Evolutionary conservation across 805 yeast genomes (phyloP), one percentile per base, ranked within the genome.

Genomic region (Hanseniaspora pseudoguilliermondii): DNA sequence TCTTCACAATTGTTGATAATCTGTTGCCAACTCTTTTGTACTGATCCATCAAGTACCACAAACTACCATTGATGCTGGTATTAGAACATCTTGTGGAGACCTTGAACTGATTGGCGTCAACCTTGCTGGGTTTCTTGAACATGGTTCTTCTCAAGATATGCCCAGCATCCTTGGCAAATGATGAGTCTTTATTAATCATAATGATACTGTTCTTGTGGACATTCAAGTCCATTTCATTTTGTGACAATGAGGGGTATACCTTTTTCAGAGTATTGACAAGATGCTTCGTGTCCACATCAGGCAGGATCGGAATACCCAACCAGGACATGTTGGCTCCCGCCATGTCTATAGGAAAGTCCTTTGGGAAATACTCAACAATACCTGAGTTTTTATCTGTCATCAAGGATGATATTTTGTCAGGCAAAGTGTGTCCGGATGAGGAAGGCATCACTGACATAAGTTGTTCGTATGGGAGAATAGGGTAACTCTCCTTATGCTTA

Each of bases 371-470:
- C 64, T 90, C 96, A 60, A 86, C 83, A 59, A 90, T 88, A 54
- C 84, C 95, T 42, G 95, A 86, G 47, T 79, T 79, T 0, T 83
- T 78, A 27, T 82, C 79, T 9, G 81, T 78, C 97, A 90, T 90
- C 63, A 90, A 71, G 0, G 85, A 83, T 58, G 89, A 76, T 69
- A 90, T 86, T 5, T 85, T 79, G 52, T 78, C 82, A 0, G 97
- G 97, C 40, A 90, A 72, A 7, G 83, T 83, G 65, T 87, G 93
- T 4, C 88, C 86, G 0, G 95, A 86, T 2, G 93, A 95, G 5
- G 96, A 96, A 0, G 97, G 97, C 61, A 90, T 71, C 29, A 90
- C 97, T 65, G 95, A 83, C 96, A 89, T 89, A 62, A 90, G 75
- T 69, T 90, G 97, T 66, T 90, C 97, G 69, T 75, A 90, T 1